These are phyloP conservation scores for Moesziomyces globuligerus DNA, from an alignment of 1,284 basidiomycete species.

Conservation along the genomic window DNA sequence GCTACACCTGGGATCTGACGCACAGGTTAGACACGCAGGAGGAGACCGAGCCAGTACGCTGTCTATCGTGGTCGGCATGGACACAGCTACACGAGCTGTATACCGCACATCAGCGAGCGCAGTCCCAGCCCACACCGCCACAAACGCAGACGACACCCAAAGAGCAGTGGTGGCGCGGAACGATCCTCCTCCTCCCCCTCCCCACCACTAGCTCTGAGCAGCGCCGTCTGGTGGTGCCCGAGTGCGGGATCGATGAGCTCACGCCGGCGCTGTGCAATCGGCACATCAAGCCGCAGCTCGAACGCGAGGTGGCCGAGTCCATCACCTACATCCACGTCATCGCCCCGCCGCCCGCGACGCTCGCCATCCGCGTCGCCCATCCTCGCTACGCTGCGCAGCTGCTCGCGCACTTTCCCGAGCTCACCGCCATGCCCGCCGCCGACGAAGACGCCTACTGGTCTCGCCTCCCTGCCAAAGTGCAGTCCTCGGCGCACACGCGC, in stretches of 20 bases:
- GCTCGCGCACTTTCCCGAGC: neutral
- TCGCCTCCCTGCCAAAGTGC: slow-evolving; percentile 15
- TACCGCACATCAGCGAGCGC: neutral
- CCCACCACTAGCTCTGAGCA: neutral
- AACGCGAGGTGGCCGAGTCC: slow-evolving; percentile 22
- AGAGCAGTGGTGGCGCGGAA: slow-evolving; percentile 16
- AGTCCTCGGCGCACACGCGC: slow-evolving; percentile 7
- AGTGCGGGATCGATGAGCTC: neutral
- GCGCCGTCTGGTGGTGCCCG: neutral
- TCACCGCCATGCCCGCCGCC: slow-evolving; percentile 5
- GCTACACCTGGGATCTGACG: slow-evolving; percentile 19
- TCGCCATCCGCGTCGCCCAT: slow-evolving; percentile 20
- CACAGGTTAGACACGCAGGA: neutral
- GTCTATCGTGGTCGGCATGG: slow-evolving; percentile 24
- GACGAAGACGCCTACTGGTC: slow-evolving; percentile 23
- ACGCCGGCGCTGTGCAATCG: slow-evolving; percentile 15
- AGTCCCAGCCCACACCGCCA: neutral
- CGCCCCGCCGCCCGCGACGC: neutral
- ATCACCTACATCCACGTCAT: slow-evolving; percentile 30
- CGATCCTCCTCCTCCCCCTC: slow-evolving; percentile 20
- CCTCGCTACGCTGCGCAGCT: slow-evolving; percentile 3
- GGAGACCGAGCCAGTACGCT: slow-evolving; percentile 28
- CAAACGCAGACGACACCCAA: neutral
- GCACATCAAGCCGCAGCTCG: slow-evolving; percentile 33
- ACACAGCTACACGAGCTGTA: slow-evolving; percentile 16